Evolutionary conservation across 495 filamentous ascomycete genomes (phyloP).

Genomic region (Aspergillus hancockii): DNA sequence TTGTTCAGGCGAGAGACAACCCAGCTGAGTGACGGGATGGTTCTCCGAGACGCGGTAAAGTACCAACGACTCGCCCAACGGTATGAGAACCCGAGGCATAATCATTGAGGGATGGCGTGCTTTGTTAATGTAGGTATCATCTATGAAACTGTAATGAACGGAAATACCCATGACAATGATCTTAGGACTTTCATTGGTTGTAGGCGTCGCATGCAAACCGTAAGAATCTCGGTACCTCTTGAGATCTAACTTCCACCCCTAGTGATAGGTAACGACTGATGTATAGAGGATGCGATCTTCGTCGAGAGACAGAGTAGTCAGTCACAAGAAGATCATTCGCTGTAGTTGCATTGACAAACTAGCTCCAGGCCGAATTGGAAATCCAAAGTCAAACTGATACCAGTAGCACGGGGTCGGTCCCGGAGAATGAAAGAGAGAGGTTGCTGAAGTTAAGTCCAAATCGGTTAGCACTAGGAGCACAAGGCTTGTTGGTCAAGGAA

Average conservation of each 20-base stretch:
- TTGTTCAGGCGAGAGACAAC: constrained; percentile 52
- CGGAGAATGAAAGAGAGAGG: constrained; percentile 4
- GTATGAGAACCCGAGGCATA: constrained; percentile 46
- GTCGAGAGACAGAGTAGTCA: background rate
- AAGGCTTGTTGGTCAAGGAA: background rate
- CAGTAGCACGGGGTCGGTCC: background rate
- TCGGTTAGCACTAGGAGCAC: background rate
- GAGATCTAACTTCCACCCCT: background rate
- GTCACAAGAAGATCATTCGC: background rate
- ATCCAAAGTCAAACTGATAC: background rate
- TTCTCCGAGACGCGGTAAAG: constrained; percentile 49
- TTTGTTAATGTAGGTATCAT: background rate
- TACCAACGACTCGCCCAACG: constrained; percentile 55
- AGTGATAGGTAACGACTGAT: background rate
- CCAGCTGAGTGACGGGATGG: constrained; percentile 55
- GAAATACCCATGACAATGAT: background rate
- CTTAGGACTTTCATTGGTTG: background rate
- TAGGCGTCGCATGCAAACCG: background rate
- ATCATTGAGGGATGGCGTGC: constrained; percentile 41
- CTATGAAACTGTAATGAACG: background rate
- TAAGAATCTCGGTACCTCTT: background rate
- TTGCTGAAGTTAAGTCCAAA: background rate
- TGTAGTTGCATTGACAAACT: background rate
- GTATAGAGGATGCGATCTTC: background rate
- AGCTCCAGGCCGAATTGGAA: background rate